A percentile compares a stretch with the other conserved stretches of the same genome.
phyloP scores from a whole-genome alignment of 164 flowering plant genomes.

The Sedum album region DNA sequence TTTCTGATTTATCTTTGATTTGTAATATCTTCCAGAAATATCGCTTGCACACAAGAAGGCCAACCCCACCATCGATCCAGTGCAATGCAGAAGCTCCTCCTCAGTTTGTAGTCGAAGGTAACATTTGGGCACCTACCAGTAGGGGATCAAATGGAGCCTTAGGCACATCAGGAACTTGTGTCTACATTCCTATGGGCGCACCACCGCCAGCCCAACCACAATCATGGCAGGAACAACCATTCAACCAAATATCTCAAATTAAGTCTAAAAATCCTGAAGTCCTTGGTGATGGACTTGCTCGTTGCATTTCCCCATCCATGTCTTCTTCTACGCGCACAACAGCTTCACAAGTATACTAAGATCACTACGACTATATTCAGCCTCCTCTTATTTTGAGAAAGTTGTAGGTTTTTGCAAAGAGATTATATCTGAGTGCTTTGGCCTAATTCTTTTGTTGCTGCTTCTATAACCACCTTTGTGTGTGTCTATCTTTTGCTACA shows the following conservation, averaged over 20 bases:
- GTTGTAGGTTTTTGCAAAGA: not conserved
- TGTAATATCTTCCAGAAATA: conserved; percentile 43
- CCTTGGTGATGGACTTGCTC: conserved; percentile 3
- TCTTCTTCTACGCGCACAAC: conserved; percentile 50
- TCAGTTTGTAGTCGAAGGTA: conserved; percentile 65
- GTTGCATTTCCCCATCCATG: conserved; percentile 32
- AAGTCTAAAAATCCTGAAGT: conserved; percentile 17
- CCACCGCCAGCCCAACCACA: conserved; percentile 17
- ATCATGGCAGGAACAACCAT: conserved; percentile 12
- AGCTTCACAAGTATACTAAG: conserved; percentile 24
- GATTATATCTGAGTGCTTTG: not conserved
- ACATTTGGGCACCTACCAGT: conserved; percentile 51
- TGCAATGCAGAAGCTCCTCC: conserved; percentile 30
- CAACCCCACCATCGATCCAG: conserved; percentile 25
- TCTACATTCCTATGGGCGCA: conserved; percentile 42
- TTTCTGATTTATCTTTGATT: not conserved
- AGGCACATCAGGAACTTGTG: conserved; percentile 17
- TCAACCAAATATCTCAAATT: conserved; percentile 8
- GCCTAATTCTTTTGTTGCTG: too few species aligned
- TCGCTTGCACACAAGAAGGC: conserved; percentile 70
- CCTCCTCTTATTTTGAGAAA: not conserved
- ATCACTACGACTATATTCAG: not conserved
- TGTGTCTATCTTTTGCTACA: conserved; percentile 1
- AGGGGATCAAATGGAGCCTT: not conserved
- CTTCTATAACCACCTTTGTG: not conserved